Evolutionary conservation across 2,329 filamentous ascomycete species (phyloP).

Genomic region (Fonsecaea erecta): DNA sequence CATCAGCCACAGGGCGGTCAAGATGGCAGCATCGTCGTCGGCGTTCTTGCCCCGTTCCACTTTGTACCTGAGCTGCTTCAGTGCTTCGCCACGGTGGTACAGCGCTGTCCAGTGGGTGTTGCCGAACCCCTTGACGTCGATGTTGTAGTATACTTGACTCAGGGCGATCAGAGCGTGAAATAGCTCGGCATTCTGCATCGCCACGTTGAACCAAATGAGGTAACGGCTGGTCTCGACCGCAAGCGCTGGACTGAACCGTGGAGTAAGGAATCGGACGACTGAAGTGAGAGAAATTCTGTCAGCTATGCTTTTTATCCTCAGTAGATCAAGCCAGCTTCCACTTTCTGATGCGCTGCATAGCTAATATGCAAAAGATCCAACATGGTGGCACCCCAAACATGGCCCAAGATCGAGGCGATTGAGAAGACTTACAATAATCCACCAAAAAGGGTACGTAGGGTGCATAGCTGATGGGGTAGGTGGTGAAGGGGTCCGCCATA

Average conservation of each 20-base stretch:
- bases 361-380: not conserved
- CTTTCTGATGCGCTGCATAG: not conserved
- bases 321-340: not conserved
- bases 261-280: slow-evolving; percentile 28
- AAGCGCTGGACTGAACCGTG: slow-evolving; percentile 27
- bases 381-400: not conserved
- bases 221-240: slow-evolving; percentile 27
- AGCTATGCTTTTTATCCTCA: not conserved
- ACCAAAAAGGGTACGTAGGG: slow-evolving; percentile 28
- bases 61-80: slow-evolving; percentile 29
- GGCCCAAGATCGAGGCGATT: not conserved
- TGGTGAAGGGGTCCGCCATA: slow-evolving; percentile 20
- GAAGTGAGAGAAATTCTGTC: not conserved
- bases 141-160: slow-evolving; percentile 31
- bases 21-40: slow-evolving; percentile 30
- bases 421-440: slow-evolving; percentile 26
- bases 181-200: slow-evolving; percentile 26
- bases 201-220: slow-evolving; percentile 31
- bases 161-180: slow-evolving; percentile 28
- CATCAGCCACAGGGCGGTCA: slow-evolving; percentile 32
- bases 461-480: slow-evolving; percentile 19
- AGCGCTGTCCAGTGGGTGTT: slow-evolving; percentile 20
- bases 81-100: slow-evolving; percentile 28
- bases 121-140: slow-evolving; percentile 27
- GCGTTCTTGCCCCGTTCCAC: slow-evolving; percentile 18